A percentile compares a stretch with the other conserved stretches of the same genome.
These are phyloP conservation scores for Annona squamosa DNA, from an alignment of 164 flowering plant genomes.

Conservation along the genomic window DNA sequence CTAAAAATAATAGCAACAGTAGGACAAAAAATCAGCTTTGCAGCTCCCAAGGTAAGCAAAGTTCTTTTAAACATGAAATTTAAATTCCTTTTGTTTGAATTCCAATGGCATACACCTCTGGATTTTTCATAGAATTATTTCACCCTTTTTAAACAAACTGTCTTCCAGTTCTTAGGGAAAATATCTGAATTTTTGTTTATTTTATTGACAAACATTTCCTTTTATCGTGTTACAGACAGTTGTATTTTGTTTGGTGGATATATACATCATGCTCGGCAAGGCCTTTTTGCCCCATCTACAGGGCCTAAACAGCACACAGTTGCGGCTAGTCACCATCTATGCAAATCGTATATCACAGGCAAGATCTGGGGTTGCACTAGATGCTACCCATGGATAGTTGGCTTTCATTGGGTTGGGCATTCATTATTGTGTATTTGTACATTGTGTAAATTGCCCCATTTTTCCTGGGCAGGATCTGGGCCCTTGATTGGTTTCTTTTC, in stretches of 20 bases:
- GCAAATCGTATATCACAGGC: conserved; percentile 98
- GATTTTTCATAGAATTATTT: too few species aligned
- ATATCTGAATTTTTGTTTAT: too few species aligned
- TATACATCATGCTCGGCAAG: conserved; percentile 94
- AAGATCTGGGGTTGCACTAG: conserved; percentile 63
- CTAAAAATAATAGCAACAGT: too few species aligned
- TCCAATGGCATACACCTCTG: too few species aligned
- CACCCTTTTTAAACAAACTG: not conserved
- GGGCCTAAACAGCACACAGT: conserved; percentile 90
- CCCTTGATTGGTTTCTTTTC: conserved; percentile 1
- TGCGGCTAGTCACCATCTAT: conserved; percentile 86
- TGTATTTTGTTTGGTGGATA: conserved; percentile 95
- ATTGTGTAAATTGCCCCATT: conserved; percentile 4
- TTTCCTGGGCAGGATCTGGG: not conserved
- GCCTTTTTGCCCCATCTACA: conserved; percentile 81
- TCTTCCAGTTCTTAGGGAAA: not conserved
- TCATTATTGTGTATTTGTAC: conserved; percentile 8
- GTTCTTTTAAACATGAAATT: too few species aligned
- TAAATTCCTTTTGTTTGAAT: too few species aligned
- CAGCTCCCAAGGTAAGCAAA: too few species aligned
- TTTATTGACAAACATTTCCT: not conserved
- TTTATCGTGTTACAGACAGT: conserved; percentile 63
- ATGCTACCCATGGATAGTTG: conserved; percentile 37
- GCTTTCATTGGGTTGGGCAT: not conserved
- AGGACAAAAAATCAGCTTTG: too few species aligned